phyloP scores from a whole-genome alignment of 2,329 filamentous ascomycete genomes.

The Sclerotiophoma versabilis region DNA sequence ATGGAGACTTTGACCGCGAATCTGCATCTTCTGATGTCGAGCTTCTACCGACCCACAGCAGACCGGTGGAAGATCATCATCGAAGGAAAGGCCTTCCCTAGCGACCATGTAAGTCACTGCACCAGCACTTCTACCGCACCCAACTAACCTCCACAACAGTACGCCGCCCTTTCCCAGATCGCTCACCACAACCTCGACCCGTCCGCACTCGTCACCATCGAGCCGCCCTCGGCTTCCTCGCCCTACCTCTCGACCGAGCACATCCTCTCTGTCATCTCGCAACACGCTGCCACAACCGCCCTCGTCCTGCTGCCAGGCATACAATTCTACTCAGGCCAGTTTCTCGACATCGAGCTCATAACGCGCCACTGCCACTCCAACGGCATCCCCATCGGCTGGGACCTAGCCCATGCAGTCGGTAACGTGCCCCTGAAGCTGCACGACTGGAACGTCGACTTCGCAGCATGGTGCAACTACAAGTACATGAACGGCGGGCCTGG shows the following conservation, averaged over 20 bases:
- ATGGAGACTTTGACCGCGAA: constrained; percentile 90
- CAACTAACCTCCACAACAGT: constrained; percentile 56
- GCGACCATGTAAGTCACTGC: constrained; percentile 69
- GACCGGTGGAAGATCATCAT: constrained; percentile 79
- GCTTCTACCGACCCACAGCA: constrained; percentile 77
- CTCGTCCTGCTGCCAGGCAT: constrained; percentile 84
- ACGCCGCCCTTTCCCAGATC: constrained; percentile 84
- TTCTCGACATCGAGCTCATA: constrained; percentile 82
- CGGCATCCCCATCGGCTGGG: constrained; percentile 82
- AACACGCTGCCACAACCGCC: constrained; percentile 75
- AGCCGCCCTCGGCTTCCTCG: constrained; percentile 59
- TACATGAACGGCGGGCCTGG: constrained; percentile 89
- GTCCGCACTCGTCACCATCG: constrained; percentile 76
- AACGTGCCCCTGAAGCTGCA: constrained; percentile 82
- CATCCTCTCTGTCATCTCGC: constrained; percentile 76
- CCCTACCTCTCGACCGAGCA: constrained; percentile 73
- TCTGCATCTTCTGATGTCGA: constrained; percentile 81
- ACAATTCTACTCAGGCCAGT: constrained; percentile 91
- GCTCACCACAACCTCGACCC: constrained; percentile 70
- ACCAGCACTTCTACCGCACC: background rate
- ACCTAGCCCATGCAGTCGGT: constrained; percentile 84
- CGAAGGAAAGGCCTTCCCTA: constrained; percentile 91
- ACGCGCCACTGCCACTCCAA: constrained; percentile 76
- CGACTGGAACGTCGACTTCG: constrained; percentile 91
- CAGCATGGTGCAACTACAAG: constrained; percentile 94